Evolutionary conservation across 371 early-diverging fungal species (phyloP).

Genomic region (Mycotypha africana): DNA sequence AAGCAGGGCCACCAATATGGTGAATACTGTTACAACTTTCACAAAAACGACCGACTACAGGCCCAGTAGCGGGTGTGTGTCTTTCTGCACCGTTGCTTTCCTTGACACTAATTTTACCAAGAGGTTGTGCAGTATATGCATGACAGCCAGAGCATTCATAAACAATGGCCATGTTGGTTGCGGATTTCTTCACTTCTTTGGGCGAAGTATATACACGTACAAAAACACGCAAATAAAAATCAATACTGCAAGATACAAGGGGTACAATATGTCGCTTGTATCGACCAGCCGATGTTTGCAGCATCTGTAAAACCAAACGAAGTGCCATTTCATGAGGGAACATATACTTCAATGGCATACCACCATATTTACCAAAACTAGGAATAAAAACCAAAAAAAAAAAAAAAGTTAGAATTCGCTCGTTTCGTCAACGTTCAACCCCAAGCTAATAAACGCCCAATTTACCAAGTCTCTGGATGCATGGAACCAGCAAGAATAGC

Average conservation of each 20-base stretch:
- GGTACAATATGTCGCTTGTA: constrained; percentile 90
- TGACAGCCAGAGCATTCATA: constrained; percentile 87
- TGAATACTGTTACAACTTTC: constrained; percentile 64
- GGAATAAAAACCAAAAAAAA: not conserved
- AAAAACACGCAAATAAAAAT: constrained; percentile 99
- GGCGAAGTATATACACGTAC: constrained; percentile 90
- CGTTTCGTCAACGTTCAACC: too few relatives aligned
- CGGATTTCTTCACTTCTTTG: constrained; percentile 65
- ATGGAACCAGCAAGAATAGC: constrained; percentile 93
- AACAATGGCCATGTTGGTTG: constrained; percentile 75
- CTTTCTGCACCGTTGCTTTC: constrained; percentile 44
- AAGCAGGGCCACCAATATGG: constrained; percentile 96
- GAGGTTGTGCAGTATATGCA: constrained; percentile 60
- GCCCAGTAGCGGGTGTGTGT: constrained; percentile 61
- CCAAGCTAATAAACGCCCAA: not conserved
- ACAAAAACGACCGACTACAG: constrained; percentile 60
- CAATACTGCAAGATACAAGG: constrained; percentile 92
- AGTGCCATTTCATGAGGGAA: constrained; percentile 84
- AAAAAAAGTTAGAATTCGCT: not conserved
- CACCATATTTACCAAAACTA: constrained; percentile 94
- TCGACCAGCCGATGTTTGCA: constrained; percentile 86
- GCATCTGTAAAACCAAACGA: constrained; percentile 85
- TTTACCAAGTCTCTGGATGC: constrained; percentile 86
- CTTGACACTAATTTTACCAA: constrained; percentile 54
- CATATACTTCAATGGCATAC: constrained; percentile 79